Percentiles rank a stretch among this genome's conserved stretches.
phyloP scores from a whole-genome alignment of 495 filamentous ascomycete species.

The Neurospora sp. region DNA sequence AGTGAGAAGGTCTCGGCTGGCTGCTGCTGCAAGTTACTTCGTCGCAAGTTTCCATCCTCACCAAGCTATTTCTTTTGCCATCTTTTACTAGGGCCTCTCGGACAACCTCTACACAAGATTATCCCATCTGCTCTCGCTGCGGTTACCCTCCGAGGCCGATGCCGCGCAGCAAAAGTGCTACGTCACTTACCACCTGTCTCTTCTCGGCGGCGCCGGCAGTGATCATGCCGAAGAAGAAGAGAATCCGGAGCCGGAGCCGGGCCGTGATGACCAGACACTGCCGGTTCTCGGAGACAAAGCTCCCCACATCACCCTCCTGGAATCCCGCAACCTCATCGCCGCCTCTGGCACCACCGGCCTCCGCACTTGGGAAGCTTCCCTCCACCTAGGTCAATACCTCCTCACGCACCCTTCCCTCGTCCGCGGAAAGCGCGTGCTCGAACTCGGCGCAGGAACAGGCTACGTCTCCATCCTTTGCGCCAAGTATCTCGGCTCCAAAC shows the following conservation, averaged over 20 bases:
- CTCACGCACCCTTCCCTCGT: slow-evolving; percentile 31
- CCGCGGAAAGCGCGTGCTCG: slow-evolving; percentile 55
- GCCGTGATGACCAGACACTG: background rate
- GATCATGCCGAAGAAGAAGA: background rate
- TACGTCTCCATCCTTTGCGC: slow-evolving; percentile 76
- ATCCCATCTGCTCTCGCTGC: slow-evolving; percentile 46
- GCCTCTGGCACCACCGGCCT: slow-evolving; percentile 72
- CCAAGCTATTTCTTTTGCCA: slow-evolving; percentile 6
- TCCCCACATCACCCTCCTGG: slow-evolving; percentile 47
- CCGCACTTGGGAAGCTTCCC: slow-evolving; percentile 86
- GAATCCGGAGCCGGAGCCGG: background rate
- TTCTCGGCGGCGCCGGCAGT: slow-evolving; percentile 3
- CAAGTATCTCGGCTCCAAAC: slow-evolving; percentile 52
- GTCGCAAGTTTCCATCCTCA: slow-evolving; percentile 2
- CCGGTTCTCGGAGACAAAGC: background rate
- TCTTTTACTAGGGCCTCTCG: slow-evolving; percentile 53
- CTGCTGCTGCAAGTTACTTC: background rate
- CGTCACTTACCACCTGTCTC: slow-evolving; percentile 58
- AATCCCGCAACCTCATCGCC: slow-evolving; percentile 66
- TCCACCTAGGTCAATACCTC: slow-evolving; percentile 76
- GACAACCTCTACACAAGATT: slow-evolving; percentile 59
- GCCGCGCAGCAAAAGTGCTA: slow-evolving; percentile 67
- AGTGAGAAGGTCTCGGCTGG: background rate
- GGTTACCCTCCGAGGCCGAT: slow-evolving; percentile 46
- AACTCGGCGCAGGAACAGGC: slow-evolving; percentile 83